Evolutionary conservation across 2,329 filamentous ascomycete species (phyloP).

Genomic region (Colletotrichum lindemuthianum): DNA sequence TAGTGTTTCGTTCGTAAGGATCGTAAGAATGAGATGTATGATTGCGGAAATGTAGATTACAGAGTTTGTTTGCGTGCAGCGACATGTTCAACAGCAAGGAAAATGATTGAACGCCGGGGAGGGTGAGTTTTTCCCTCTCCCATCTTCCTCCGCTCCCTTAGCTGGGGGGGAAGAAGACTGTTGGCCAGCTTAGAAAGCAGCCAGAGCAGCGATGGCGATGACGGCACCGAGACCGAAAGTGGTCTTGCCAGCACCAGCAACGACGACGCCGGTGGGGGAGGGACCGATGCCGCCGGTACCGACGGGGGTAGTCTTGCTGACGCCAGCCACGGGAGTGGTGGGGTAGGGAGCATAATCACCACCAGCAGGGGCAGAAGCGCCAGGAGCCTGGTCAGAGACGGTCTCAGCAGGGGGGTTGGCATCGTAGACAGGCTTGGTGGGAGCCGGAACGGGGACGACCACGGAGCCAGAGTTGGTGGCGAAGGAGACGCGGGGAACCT

Average conservation of each 20-base stretch:
- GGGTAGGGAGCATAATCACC: conserved; percentile 30
- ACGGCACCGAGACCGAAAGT: conserved; percentile 58
- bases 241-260: conserved; percentile 52
- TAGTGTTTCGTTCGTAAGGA: conserved; percentile 61
- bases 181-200: conserved; percentile 40
- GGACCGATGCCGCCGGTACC: conserved; percentile 49
- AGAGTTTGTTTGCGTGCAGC: conserved; percentile 32
- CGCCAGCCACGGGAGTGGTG: conserved; percentile 41
- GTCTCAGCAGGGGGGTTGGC: conserved; percentile 36
- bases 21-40: conserved; percentile 63
- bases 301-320: conserved; percentile 39
- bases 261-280: conserved; percentile 46
- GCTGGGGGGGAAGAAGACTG: conserved; percentile 12
- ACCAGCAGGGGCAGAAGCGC: not conserved
- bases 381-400: conserved; percentile 38
- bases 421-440: conserved; percentile 42
- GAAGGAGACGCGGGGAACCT: conserved; percentile 64
- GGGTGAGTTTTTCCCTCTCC: conserved; percentile 34
- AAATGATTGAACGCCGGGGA: conserved; percentile 30
- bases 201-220: conserved; percentile 55
- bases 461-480: conserved; percentile 46
- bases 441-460: conserved; percentile 54
- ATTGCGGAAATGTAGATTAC: conserved; percentile 34
- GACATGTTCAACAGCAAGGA: conserved; percentile 38
- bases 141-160: conserved; percentile 16